phyloP scores from a whole-genome alignment of 1,139 yeast species.

The Zygoascus hellenicus region DNA sequence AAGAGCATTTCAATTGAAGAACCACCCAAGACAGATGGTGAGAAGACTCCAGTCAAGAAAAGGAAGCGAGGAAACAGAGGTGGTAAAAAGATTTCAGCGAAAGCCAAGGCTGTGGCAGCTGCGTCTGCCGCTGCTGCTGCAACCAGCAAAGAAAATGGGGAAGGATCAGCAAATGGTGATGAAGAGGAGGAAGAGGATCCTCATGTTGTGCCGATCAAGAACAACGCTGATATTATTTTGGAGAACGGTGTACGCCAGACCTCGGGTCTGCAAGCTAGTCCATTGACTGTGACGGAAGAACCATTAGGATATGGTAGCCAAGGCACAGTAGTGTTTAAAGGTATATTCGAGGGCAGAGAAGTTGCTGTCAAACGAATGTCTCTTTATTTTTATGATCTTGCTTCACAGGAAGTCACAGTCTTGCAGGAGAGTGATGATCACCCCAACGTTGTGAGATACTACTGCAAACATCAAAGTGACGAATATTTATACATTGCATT shows the following conservation, averaged over 20 bases:
- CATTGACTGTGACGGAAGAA: slow-evolving; percentile 60
- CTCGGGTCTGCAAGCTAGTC: slow-evolving; percentile 34
- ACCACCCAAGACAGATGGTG: slow-evolving; percentile 5
- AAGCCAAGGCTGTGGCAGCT: slow-evolving; percentile 26
- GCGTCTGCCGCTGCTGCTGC: slow-evolving; percentile 2
- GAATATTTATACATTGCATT: slow-evolving; percentile 87
- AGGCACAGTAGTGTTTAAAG: slow-evolving; percentile 91
- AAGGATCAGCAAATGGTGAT: slow-evolving; percentile 6
- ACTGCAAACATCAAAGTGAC: slow-evolving; percentile 84
- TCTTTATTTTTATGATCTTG: slow-evolving; percentile 87
- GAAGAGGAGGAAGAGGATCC: slow-evolving; percentile 8
- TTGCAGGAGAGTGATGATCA: slow-evolving; percentile 95
- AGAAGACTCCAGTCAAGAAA: slow-evolving; percentile 34
- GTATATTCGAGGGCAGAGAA: slow-evolving; percentile 83
- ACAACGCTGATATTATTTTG: slow-evolving; percentile 9
- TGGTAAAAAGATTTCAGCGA: slow-evolving; percentile 48
- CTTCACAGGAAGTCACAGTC: slow-evolving; percentile 86
- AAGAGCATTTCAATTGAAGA: slow-evolving; percentile 16
- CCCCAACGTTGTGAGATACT: slow-evolving; percentile 89
- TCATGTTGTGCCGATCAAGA: slow-evolving; percentile 12
- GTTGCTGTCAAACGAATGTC: slow-evolving; percentile 96
- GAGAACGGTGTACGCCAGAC: slow-evolving; percentile 7
- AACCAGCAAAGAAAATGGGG: slow-evolving; percentile 6
- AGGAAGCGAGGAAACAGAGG: slow-evolving; percentile 87
- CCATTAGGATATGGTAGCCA: slow-evolving; percentile 93